phyloP scores from a whole-genome alignment of 352 stramenopile species.

The Phytophthora chlamydospora region DNA sequence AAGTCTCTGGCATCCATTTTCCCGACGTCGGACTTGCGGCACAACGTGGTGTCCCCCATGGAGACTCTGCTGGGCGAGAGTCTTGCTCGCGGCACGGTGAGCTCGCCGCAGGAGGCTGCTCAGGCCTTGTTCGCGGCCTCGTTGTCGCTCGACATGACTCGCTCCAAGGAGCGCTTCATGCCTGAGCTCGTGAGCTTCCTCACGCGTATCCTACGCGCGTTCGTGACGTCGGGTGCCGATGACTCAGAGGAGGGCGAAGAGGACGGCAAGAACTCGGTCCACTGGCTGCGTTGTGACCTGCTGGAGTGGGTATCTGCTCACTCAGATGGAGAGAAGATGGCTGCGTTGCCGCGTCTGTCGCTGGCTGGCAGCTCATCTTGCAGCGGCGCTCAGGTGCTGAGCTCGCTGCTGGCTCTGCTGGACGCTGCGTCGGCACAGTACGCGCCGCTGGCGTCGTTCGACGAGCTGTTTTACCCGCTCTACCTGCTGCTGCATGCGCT shows the following conservation, averaged over 20 bases:
- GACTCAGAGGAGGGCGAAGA: constrained; percentile 7
- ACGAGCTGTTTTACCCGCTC: constrained; percentile 76
- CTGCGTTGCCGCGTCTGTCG: constrained; percentile 45
- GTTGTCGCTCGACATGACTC: constrained; percentile 73
- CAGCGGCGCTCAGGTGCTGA: constrained; percentile 52
- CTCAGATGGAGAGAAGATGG: constrained; percentile 19
- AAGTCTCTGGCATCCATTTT: constrained; percentile 91
- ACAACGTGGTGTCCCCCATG: constrained; percentile 93
- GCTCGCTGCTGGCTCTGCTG: constrained; percentile 52
- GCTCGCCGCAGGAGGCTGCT: constrained; percentile 74
- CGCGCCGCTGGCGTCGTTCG: constrained; percentile 65
- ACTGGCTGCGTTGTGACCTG: constrained; percentile 63
- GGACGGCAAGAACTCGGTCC: constrained; percentile 28
- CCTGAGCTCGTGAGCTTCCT: constrained; percentile 83
- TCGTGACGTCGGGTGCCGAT: constrained; percentile 35
- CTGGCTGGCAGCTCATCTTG: constrained; percentile 50
- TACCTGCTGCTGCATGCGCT: constrained; percentile 76
- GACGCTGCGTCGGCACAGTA: constrained; percentile 60
- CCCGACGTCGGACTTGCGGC: constrained; percentile 93
- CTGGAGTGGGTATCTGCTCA: constrained; percentile 43
- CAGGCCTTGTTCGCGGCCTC: constrained; percentile 82
- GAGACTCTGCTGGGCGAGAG: constrained; percentile 93
- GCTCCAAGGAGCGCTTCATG: constrained; percentile 90
- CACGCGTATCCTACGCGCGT: constrained; percentile 56
- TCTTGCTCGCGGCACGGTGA: constrained; percentile 79